These are phyloP conservation scores for Leccinum ponderosum DNA, from an alignment of 1,284 basidiomycete genomes.

Conservation along the genomic window DNA sequence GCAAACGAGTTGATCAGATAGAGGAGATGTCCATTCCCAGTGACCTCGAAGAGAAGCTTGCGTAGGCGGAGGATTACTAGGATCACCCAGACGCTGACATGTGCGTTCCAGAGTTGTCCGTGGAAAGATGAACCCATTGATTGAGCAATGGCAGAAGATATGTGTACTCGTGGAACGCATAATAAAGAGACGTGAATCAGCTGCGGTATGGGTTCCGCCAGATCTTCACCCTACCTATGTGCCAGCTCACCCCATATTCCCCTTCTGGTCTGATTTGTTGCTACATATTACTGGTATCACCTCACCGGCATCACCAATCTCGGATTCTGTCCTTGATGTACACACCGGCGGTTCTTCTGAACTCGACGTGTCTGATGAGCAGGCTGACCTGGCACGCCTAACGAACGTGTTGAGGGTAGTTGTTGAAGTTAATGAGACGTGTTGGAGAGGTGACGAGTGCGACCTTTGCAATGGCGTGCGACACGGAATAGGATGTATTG, in stretches of 20 bases:
- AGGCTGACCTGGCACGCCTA: conserved; percentile 81
- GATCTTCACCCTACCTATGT: conserved; percentile 59
- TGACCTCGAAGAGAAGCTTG: conserved; percentile 87
- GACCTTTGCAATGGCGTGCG: conserved; percentile 82
- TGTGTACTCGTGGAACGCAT: conserved; percentile 83
- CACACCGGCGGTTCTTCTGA: conserved; percentile 23
- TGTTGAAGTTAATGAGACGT: conserved; percentile 72
- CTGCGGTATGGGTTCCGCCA: conserved; percentile 77
- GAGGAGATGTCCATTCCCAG: conserved; percentile 93
- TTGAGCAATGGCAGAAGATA: conserved; percentile 91
- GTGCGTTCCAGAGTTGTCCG: conserved; percentile 59
- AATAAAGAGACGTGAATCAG: conserved; percentile 82
- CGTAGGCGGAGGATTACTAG: conserved; percentile 43
- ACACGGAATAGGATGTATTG: conserved; percentile 66
- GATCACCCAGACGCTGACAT: conserved; percentile 2
- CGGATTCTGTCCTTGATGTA: conserved; percentile 29
- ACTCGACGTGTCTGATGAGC: conserved; percentile 35
- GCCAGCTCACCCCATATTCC: conserved; percentile 66
- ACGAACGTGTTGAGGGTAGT: conserved; percentile 82
- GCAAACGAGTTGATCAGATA: conserved; percentile 76
- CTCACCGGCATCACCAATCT: conserved; percentile 24
- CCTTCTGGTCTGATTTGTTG: conserved; percentile 38
- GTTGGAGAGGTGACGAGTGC: conserved; percentile 80
- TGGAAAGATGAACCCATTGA: conserved; percentile 67
- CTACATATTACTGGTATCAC: conserved; percentile 9